Evolutionary conservation across 2,329 filamentous ascomycete species (phyloP), one percentile per base, ranked within the genome.

Genomic region (Xylariaceae sp.): DNA sequence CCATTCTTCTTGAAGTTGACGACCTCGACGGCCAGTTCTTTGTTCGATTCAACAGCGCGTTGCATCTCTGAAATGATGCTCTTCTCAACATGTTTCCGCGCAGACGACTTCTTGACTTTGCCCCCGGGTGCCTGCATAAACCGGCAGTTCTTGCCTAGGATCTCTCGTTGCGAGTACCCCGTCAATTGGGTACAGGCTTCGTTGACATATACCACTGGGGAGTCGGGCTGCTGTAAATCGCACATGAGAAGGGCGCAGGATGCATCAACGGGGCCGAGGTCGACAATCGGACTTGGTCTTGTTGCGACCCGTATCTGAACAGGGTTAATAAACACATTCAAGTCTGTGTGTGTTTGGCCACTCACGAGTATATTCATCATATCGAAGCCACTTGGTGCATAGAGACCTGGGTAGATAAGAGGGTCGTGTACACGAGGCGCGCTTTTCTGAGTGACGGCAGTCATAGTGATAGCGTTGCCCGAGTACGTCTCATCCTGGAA

Each of bases 1-100:
- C 89, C 89, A 38, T 86, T 82, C 65, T 89, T 87, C 49, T 85
- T 80, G 61, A 90, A 95, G 59, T 95, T 95, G 59, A 84, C 82
- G 12, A 95, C 60, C 28, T 67, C 56, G 4, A 75, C 50, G 41
- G 75, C 70, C 4, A 77, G 53, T 55, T 80, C 76, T 22, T 57
- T 43, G 32, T 67, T 64, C 3, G 54, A 45, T n/a, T 66, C 60
- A 17, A 79, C 57, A 2, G 75, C 69, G 22, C 65, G 59, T 6
- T 65, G 63, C 65, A 80, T 70, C 32, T 48, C 78, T 28, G 78
- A 69, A 4, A 88, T 72, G 0, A 79, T 78, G 40, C 79, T 71
- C 48, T 82, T 76, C 55, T 87, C 81, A 42, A 85, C 76, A 53
- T 85, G 80, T 56, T 81, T 79, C 38, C 83, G 74, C 41, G 75